Conservation (phyloP, 805 yeast species). For the Candida namnaoensis region DNA sequence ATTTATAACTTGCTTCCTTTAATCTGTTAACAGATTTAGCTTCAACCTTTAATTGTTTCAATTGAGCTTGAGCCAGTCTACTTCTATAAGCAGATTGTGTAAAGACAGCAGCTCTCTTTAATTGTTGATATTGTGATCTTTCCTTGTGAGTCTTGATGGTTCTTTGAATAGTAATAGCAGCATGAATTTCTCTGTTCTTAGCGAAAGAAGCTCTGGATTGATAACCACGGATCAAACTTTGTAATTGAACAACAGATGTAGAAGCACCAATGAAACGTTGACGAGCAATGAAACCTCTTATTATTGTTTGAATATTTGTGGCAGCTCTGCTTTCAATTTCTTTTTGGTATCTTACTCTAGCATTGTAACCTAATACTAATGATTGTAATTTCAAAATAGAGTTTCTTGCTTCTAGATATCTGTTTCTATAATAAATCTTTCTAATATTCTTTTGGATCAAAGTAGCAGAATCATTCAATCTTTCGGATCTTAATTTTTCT, state of each 20-base stretch:
- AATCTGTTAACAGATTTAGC: constrained; percentile 87
- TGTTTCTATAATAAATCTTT: constrained; percentile 51
- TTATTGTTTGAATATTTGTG: constrained; percentile 55
- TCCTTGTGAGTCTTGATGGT: constrained; percentile 60
- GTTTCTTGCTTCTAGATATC: constrained; percentile 43
- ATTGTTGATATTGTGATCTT: constrained; percentile 39
- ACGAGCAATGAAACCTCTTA: constrained; percentile 48
- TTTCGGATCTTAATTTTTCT: constrained; percentile 78
- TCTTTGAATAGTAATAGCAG: constrained; percentile 70
- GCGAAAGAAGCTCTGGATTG: constrained; percentile 43
- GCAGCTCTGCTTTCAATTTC: constrained; percentile 60
- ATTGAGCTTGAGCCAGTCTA: constrained; percentile 58
- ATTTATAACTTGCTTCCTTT: constrained; percentile 84
- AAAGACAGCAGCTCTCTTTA: constrained; percentile 49
- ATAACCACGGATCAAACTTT: constrained; percentile 42
- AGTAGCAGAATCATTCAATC: constrained; percentile 69
- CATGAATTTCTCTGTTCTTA: constrained; percentile 42
- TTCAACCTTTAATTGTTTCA: constrained; percentile 62
- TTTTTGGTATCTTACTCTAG: constrained; percentile 44
- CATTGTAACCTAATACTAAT: constrained; percentile 50
- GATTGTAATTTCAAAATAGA: constrained; percentile 55
- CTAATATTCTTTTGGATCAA: constrained; percentile 79
- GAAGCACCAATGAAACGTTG: constrained; percentile 20
- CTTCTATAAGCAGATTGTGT: constrained; percentile 78
- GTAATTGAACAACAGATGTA: constrained; percentile 30